A percentile compares a stretch with the other conserved stretches of the same genome.
Evolutionary conservation across 2,329 filamentous ascomycete species (phyloP).

Genomic region (Aspergillus japonicus): DNA sequence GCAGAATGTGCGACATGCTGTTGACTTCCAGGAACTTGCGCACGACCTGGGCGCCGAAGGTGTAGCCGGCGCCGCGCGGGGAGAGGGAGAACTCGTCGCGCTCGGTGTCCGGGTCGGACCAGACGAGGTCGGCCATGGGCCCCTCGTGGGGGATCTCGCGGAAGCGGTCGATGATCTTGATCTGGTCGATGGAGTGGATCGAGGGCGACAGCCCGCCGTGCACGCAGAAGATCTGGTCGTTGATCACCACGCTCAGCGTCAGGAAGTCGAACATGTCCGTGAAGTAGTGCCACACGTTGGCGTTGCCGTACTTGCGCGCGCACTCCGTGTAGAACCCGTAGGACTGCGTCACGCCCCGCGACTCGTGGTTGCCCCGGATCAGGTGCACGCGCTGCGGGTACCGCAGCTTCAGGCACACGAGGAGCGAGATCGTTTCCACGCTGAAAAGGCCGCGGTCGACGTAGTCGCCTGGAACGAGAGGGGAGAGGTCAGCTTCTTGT

Average conservation of each 20-base stretch:
- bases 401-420: conserved; percentile 94
- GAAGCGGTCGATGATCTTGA: conserved; percentile 99
- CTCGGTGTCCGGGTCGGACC: conserved; percentile 97
- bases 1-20: conserved; percentile 93
- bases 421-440: conserved; percentile 96
- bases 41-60: conserved; percentile 95
- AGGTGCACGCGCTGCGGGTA: conserved; percentile 94
- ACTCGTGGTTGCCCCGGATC: conserved; percentile 97
- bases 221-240: conserved; percentile 98
- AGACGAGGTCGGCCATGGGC: conserved; percentile 98
- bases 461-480: conserved; percentile 72
- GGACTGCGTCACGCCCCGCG: conserved; percentile 93
- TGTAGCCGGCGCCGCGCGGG: conserved; percentile 91
- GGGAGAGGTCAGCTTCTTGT: background rate
- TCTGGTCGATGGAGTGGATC: conserved; percentile 98
- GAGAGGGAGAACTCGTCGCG: conserved; percentile 95
- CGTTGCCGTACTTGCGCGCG: conserved; percentile 95
- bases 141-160: conserved; percentile 98
- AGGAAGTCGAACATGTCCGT: conserved; percentile 99
- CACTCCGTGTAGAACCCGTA: conserved; percentile 99
- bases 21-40: conserved; percentile 98
- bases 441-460: conserved; percentile 98
- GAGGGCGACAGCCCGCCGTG: conserved; percentile 87
- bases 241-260: conserved; percentile 94
- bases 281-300: conserved; percentile 99